Conservation (phyloP, 2,329 filamentous ascomycete genomes). For the Nemania sp. region DNA sequence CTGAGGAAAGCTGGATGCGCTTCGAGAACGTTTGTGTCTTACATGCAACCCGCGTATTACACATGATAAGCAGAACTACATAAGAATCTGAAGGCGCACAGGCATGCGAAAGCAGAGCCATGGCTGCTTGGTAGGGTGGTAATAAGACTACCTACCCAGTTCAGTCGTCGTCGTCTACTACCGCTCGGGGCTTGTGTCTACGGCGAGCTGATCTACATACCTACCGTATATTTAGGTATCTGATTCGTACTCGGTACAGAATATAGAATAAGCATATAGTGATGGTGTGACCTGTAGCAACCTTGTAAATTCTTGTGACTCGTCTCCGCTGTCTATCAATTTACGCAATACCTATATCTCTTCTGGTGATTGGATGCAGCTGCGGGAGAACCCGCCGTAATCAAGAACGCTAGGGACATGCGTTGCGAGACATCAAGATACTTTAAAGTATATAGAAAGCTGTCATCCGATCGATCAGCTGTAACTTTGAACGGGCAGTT, state of each 20-base stretch:
- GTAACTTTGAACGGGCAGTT: neutral
- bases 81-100: constrained; percentile 3
- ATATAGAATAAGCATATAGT: neutral
- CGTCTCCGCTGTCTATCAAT: neutral
- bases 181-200: neutral
- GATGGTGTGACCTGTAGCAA: constrained; percentile 18
- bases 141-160: constrained; percentile 11
- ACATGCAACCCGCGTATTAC: neutral
- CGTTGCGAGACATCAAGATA: neutral
- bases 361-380: constrained; percentile 7
- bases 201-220: neutral
- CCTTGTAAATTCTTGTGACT: constrained; percentile 2
- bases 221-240: neutral
- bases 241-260: too few species aligned
- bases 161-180: constrained; percentile 23
- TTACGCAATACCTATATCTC: neutral
- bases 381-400: constrained; percentile 24
- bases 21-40: neutral
- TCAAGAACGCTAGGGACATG: neutral
- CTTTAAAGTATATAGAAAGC: constrained; percentile 1
- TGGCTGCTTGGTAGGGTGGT: constrained; percentile 18
- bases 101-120: constrained; percentile 5
- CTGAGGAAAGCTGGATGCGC: neutral
- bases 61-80: constrained; percentile 17
- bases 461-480: constrained; percentile 10